Conservation (phyloP, 345 rosid genomes). For the Murraya paniculata region DNA sequence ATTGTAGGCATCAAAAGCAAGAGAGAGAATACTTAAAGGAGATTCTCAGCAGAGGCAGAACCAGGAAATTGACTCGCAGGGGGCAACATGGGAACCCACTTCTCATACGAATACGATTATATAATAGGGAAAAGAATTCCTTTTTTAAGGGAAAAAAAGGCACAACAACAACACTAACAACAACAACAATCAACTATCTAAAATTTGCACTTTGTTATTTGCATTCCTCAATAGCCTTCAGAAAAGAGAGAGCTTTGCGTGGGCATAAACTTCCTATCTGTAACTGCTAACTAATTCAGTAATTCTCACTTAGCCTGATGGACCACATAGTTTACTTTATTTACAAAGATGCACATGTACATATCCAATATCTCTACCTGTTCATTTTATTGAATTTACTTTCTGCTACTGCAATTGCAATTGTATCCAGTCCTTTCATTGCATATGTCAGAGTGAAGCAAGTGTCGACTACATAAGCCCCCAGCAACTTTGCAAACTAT, state of each 20-base stretch:
- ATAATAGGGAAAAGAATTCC: no score
- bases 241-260: neutral
- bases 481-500: no score
- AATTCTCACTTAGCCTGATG: neutral
- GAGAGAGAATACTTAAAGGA: conserved; percentile 12
- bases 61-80: no score
- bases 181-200: neutral
- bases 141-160: no score
- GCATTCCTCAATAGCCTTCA: neutral
- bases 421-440: no score
- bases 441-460: no score
- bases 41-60: neutral
- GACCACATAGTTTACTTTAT: no score
- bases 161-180: neutral
- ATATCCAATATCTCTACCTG: neutral
- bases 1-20: conserved; percentile 16
- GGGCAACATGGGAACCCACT: no score
- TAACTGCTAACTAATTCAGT: neutral
- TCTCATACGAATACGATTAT: no score
- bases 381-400: neutral
- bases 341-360: no score
- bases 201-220: neutral
- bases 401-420: no score
- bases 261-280: neutral
- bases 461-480: no score